Conservation (phyloP, 805 yeast genomes). For the Kluyveromyces lactis region DNA sequence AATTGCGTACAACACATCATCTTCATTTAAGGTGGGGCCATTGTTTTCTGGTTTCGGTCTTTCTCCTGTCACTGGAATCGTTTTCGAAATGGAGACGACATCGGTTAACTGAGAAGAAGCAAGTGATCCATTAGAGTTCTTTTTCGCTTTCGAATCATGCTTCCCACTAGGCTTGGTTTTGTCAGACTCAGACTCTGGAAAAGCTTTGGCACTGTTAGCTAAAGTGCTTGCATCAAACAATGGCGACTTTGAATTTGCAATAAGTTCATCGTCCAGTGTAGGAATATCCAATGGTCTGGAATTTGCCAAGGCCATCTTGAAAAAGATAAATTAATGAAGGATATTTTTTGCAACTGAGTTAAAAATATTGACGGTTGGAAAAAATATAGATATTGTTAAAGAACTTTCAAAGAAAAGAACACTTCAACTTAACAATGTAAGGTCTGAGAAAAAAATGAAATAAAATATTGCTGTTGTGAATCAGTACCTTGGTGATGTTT, state of each 20-base stretch:
- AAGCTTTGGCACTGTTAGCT: conserved; percentile 6
- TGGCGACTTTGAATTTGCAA: conserved; percentile 28
- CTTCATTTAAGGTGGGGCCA: conserved; percentile 49
- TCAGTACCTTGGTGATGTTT: too few species aligned
- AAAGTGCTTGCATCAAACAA: conserved; percentile 25
- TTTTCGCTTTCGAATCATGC: conserved; percentile 10
- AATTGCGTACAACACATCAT: conserved; percentile 67
- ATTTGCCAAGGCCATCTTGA: conserved; percentile 54
- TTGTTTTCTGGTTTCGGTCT: conserved; percentile 65
- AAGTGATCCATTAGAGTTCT: conserved; percentile 16
- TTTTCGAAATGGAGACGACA: conserved; percentile 44
- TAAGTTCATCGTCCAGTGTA: conserved; percentile 28
- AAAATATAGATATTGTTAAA: too few species aligned
- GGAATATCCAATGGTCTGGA: conserved; percentile 56
- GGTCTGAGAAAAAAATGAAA: too few species aligned
- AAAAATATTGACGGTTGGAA: too few species aligned
- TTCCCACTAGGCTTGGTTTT: conserved; percentile 3
- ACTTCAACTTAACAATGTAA: too few species aligned
- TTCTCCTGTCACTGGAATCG: conserved; percentile 74
- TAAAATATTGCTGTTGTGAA: too few species aligned
- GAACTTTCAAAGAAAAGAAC: background rate
- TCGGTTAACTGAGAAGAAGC: conserved; percentile 43
- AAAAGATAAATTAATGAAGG: too few species aligned
- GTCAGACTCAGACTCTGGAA: conserved; percentile 6
- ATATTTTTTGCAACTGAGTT: too few species aligned